A percentile compares a stretch with the other conserved stretches of the same genome.
Evolutionary conservation across 306 rosid genomes (phyloP).

Genomic region (Rosa rugosa): DNA sequence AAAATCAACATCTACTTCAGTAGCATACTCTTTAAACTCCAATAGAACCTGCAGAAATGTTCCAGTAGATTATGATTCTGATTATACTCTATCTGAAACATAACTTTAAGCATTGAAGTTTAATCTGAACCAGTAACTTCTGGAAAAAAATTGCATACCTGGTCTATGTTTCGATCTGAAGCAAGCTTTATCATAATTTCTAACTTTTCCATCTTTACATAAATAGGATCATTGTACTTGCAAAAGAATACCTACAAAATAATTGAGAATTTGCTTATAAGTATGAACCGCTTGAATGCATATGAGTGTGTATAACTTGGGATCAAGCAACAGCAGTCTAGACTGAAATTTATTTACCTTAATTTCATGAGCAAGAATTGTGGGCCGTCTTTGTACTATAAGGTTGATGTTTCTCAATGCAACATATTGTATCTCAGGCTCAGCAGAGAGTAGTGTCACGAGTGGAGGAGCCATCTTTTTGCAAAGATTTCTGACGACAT

Average conservation of each 20-base stretch:
- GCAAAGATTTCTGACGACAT: slow-evolving; percentile 96
- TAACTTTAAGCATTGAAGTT: not conserved
- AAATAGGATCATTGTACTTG: slow-evolving; percentile 98
- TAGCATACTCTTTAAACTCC: slow-evolving; percentile 98
- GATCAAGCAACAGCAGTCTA: slow-evolving; percentile 16
- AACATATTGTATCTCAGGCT: slow-evolving; percentile 99
- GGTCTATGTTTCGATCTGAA: slow-evolving; percentile 95
- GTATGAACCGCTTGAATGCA: not conserved
- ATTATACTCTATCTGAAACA: not conserved
- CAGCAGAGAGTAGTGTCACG: slow-evolving; percentile 95
- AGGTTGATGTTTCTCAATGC: slow-evolving; percentile 96
- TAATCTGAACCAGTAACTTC: slow-evolving; percentile 18
- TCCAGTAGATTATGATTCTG: not conserved
- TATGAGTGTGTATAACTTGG: slow-evolving; percentile 6
- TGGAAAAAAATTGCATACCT: slow-evolving; percentile 47
- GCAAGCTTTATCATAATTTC: slow-evolving; percentile 99
- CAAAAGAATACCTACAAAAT: slow-evolving; percentile 88
- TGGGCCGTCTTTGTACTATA: slow-evolving; percentile 96
- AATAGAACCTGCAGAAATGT: slow-evolving; percentile 67
- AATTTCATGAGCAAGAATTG: slow-evolving; percentile 99
- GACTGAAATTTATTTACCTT: slow-evolving; percentile 56
- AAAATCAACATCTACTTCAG: slow-evolving; percentile 98
- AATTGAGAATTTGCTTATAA: slow-evolving; percentile 22
- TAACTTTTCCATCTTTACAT: slow-evolving; percentile 96
- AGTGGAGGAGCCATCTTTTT: slow-evolving; percentile 99